Base-by-base conservation (phyloP, 495 filamentous ascomycete genomes). In the Aspergillus nanangensis region DNA sequence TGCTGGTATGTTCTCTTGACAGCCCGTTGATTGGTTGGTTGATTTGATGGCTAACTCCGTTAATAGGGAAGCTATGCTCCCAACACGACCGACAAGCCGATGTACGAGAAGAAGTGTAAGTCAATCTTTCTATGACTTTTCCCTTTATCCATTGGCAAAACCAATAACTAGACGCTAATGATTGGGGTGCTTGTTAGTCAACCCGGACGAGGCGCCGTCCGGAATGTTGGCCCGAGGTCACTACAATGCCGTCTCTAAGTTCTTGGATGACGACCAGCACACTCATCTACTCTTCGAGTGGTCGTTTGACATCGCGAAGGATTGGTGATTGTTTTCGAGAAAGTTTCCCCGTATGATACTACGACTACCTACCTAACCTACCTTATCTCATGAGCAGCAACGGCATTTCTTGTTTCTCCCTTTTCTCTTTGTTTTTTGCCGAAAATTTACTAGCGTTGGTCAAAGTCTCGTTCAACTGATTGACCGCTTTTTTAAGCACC, bases 271-370 rank as follows among this genome's bases (percentile, higher is more conserved):
- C 50, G 93, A 98, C 69, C 75, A 87, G 50, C 79, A 88, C 63
- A 81, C 74, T 23, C 89, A 97, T 65, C 75, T 98, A 31, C 69
- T 82, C 56, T 97, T 98, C 67, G 83, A 91, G 45, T 98, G 93
- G 93, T 76, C 79, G 39, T 96, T 98, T 56, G 85, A 95, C 54
- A 95, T 98, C 59, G 77, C 80, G 64, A 98, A 96, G 76, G 87
- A 92, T 60, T 97, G 93, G 94, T 70, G 60, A 36, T 51, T 37
- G 29, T 43, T 39, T 51, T 37, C 31, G 48, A 59, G 55, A 61
- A 18, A 32, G 33, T 14, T 36, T 2, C 39, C 31, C 21, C 29
- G 42, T 17, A 38, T 43, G 32, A 29, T 17, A 37, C 40, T 33
- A 32, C 35, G 24, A 23, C 22, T 44, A 23, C 31, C 10, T 17